These are phyloP conservation scores for Millerozyma miso DNA, from an alignment of 805 yeast species.

Conservation along the genomic window DNA sequence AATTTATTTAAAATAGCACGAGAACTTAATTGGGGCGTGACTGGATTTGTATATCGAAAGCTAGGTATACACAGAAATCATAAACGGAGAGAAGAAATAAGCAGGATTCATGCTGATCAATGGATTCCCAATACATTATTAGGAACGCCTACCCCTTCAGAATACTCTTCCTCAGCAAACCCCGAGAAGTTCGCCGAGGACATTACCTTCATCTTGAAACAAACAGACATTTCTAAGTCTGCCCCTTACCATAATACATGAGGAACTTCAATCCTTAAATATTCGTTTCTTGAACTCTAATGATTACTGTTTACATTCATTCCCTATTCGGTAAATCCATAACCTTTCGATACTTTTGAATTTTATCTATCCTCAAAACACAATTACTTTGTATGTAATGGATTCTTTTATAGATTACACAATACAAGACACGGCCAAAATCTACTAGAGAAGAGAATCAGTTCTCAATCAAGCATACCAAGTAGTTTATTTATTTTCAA, in stretches of 20 bases:
- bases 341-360: neutral
- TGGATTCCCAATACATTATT: neutral
- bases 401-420: neutral
- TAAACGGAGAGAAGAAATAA: conserved; percentile 9
- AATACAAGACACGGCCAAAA: neutral
- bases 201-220: neutral
- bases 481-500: neutral
- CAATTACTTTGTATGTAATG: neutral
- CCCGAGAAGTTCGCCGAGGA: neutral
- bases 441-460: neutral
- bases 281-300: too few relatives aligned
- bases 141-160: neutral
- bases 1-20: conserved; percentile 29
- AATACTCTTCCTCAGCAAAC: neutral
- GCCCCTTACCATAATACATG: neutral
- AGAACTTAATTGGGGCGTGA: conserved; percentile 32
- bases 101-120: neutral
- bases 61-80: conserved; percentile 19
- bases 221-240: neutral
- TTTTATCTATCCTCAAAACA: neutral
- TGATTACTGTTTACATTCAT: neutral
- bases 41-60: conserved; percentile 29
- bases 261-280: too few relatives aligned
- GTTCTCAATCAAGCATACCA: neutral
- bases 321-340: neutral